phyloP scores from a whole-genome alignment of 495 filamentous ascomycete species.

The Cladorrhinum samala region DNA sequence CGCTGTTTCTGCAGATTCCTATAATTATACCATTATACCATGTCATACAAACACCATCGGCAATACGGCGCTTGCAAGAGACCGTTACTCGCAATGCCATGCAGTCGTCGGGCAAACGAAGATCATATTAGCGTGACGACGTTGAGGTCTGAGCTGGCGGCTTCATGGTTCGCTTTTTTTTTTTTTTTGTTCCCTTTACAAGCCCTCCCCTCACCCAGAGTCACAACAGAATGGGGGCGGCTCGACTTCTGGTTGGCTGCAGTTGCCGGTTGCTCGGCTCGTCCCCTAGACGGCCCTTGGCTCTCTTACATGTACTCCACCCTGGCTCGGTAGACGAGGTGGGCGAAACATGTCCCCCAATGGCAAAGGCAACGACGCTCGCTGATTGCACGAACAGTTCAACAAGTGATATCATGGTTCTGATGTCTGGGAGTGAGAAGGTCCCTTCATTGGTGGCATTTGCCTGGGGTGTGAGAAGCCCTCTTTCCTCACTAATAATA shows the following conservation, averaged over 20 bases:
- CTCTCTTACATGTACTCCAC: background rate
- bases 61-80: too few relatives aligned
- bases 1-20: constrained; percentile 10
- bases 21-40: constrained; percentile 12
- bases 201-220: background rate
- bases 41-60: constrained; percentile 9
- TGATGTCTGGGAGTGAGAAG: too few relatives aligned
- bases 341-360: background rate
- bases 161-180: constrained; percentile 4
- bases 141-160: background rate
- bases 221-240: background rate
- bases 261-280: constrained; percentile 1
- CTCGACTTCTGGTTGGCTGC: background rate
- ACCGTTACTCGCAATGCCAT: background rate
- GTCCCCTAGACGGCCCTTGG: constrained; percentile 1
- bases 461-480: too few relatives aligned
- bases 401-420: constrained; percentile 14
- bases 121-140: background rate
- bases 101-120: background rate
- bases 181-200: background rate
- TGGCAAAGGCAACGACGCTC: background rate
- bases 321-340: background rate
- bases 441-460: too few relatives aligned
- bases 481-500: too few relatives aligned
- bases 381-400: constrained; percentile 4